These are phyloP conservation scores for Blastobotrys persicus DNA, from an alignment of 1,139 yeast species.

Conservation along the genomic window DNA sequence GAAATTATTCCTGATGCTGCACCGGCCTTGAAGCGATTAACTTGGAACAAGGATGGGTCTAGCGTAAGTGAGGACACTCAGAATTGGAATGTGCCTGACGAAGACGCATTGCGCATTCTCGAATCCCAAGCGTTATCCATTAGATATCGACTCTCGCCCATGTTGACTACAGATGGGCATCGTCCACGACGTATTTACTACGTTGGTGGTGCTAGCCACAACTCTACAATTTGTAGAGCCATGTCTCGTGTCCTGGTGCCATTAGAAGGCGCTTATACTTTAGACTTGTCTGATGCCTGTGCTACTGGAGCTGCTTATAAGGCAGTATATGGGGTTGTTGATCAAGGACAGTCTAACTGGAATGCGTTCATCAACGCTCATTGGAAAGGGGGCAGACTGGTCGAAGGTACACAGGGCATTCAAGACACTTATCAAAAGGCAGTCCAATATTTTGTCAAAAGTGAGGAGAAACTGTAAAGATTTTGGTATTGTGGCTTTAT, in stretches of 20 bases:
- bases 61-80: not conserved
- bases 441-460: conserved; percentile 16
- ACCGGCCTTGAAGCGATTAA: conserved; percentile 24
- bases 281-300: conserved; percentile 85
- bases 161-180: conserved; percentile 44
- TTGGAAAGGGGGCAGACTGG: not conserved
- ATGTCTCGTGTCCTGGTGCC: conserved; percentile 72
- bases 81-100: conserved; percentile 47
- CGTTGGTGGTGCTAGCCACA: conserved; percentile 87
- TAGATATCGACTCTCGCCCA: conserved; percentile 73
- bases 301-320: conserved; percentile 93
- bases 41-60: conserved; percentile 17
- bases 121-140: conserved; percentile 88
- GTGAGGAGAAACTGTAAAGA: conserved; percentile 15
- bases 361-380: conserved; percentile 2
- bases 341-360: conserved; percentile 2
- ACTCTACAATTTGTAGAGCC: conserved; percentile 60
- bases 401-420: not conserved
- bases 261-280: conserved; percentile 60
- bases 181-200: conserved; percentile 71
- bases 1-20: conserved; percentile 84
- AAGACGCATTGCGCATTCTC: conserved; percentile 74
- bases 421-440: conserved; percentile 12
- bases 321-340: conserved; percentile 60
- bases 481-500: too few species aligned